These are phyloP conservation scores for Eucalyptus melliodora DNA, from an alignment of 345 rosid species.

Conservation along the genomic window DNA sequence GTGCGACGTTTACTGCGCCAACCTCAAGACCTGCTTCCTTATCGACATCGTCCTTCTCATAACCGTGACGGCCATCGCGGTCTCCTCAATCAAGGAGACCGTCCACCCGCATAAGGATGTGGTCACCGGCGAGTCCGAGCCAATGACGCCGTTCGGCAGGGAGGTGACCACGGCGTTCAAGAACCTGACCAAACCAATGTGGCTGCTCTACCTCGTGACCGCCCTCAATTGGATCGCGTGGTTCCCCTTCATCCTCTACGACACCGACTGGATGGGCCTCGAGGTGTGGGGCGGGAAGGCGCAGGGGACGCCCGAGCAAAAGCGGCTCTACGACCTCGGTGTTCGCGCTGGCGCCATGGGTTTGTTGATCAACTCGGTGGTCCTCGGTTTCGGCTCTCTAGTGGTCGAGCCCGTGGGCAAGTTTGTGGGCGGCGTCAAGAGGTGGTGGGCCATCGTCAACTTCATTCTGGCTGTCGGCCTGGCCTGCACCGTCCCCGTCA, in stretches of 20 bases:
- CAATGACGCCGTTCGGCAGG: not conserved
- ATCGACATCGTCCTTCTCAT: constrained; percentile 18
- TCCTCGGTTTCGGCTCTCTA: constrained; percentile 16
- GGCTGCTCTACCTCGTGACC: constrained; percentile 30
- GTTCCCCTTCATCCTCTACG: constrained; percentile 37
- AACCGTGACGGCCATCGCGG: constrained; percentile 4
- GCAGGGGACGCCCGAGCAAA: not conserved
- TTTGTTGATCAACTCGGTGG: constrained; percentile 31
- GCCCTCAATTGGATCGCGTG: constrained; percentile 39
- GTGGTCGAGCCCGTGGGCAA: constrained; percentile 7
- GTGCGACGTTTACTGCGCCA: constrained; percentile 35
- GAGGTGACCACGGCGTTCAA: constrained; percentile 13
- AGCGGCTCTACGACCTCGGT: constrained; percentile 13
- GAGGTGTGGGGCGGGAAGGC: constrained; percentile 31
- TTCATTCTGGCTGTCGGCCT: constrained; percentile 47
- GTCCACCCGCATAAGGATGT: not conserved
- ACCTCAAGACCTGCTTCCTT: constrained; percentile 33
- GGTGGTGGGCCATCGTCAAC: constrained; percentile 13
- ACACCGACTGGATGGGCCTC: constrained; percentile 51
- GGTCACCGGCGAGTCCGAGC: not conserved
- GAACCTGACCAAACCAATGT: constrained; percentile 24
- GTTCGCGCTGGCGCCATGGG: constrained; percentile 35
- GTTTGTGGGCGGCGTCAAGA: constrained; percentile 42
- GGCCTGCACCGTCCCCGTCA: constrained; percentile 35
- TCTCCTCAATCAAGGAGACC: constrained; percentile 9